These are phyloP conservation scores for Mycena capillaripes DNA, from an alignment of 768 basidiomycete species.

Conservation along the genomic window DNA sequence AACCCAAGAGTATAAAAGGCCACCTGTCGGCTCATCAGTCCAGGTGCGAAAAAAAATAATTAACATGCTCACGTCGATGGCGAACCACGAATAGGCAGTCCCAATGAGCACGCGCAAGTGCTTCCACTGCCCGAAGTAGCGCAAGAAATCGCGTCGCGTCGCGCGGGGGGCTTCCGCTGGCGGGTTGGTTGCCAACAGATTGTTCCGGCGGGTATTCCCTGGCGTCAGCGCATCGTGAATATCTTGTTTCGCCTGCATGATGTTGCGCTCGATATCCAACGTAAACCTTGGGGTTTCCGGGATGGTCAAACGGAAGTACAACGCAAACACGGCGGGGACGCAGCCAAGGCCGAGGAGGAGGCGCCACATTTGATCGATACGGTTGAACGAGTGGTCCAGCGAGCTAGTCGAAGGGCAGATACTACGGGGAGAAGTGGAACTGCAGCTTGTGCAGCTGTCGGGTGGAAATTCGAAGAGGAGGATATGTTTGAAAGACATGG, in stretches of 20 bases:
- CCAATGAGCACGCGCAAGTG: constrained; percentile 87
- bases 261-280: constrained; percentile 91
- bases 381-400: constrained; percentile 49
- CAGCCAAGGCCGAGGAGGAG: constrained; percentile 90
- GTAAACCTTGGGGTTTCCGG: constrained; percentile 93
- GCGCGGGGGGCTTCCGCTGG: constrained; percentile 80
- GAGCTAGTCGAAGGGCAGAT: too few relatives aligned
- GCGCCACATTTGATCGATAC: constrained; percentile 88
- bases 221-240: constrained; percentile 75
- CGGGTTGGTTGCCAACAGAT: constrained; percentile 69
- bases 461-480: background rate
- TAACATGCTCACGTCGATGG: constrained; percentile 79
- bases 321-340: constrained; percentile 82
- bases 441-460: background rate
- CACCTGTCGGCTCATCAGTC: constrained; percentile 56
- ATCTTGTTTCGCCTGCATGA: constrained; percentile 79
- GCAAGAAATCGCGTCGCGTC: constrained; percentile 72
- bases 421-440: too few relatives aligned
- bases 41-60: too few relatives aligned
- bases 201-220: constrained; percentile 59
- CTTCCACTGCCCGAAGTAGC: constrained; percentile 78
- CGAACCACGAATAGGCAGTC: constrained; percentile 89
- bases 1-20: constrained; percentile 92
- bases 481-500: background rate
- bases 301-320: constrained; percentile 96